These are phyloP conservation scores for Daldinia caldariorum DNA, from an alignment of 495 filamentous ascomycete species.

Conservation along the genomic window DNA sequence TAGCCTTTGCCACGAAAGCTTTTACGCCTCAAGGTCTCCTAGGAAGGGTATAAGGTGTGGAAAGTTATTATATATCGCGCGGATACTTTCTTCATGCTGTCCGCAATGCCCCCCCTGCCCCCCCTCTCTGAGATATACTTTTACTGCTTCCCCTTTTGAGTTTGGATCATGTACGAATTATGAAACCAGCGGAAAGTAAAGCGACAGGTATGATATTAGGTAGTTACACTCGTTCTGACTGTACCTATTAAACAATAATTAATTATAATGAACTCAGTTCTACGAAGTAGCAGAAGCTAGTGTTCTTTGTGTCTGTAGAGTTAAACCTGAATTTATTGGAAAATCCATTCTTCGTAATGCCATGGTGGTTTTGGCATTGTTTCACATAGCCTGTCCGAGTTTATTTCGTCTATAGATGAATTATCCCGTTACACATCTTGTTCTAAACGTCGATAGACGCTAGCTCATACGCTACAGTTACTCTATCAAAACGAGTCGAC, in stretches of 20 bases:
- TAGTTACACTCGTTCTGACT: background rate
- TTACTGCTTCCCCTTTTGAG: too few species aligned
- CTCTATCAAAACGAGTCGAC: background rate
- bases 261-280: background rate
- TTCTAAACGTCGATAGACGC: background rate
- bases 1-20: conserved; percentile 25
- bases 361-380: background rate
- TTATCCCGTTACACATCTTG: background rate
- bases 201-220: background rate
- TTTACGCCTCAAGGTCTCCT: conserved; percentile 26
- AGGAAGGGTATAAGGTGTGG: conserved; percentile 19
- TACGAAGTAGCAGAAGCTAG: background rate
- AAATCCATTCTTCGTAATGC: background rate
- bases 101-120: too few species aligned
- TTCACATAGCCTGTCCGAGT: background rate
- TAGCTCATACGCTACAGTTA: background rate
- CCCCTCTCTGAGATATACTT: too few species aligned
- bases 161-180: background rate
- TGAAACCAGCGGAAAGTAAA: background rate
- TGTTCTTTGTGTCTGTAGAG: background rate
- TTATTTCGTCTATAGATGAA: background rate
- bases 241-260: background rate
- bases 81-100: background rate
- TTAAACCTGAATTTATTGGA: background rate
- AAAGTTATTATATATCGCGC: background rate